Evolutionary conservation across 2,329 filamentous ascomycete genomes (phyloP), one percentile per base, ranked within the genome.

Genomic region (Penicillium vulpinum): DNA sequence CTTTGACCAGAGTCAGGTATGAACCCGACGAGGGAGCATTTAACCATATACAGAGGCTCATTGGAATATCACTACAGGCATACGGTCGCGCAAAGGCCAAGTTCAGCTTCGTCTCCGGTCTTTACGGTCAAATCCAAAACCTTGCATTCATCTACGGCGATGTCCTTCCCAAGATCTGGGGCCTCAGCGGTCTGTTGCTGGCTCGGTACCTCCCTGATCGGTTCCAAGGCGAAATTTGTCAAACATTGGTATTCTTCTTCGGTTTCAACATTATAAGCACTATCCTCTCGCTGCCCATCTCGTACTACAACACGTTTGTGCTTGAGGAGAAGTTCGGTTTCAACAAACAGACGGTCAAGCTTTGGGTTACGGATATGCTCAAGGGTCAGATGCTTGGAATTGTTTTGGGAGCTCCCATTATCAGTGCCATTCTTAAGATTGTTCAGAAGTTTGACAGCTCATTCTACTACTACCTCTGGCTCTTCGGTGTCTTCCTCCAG

Each of bases 401-500:
- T 64, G 86, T 85, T 46, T 83, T 99, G 57, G 89, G 91, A 59
- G 87, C 91, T 50, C 94, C 95, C 0, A 88, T 99, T 66, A 89
- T 97, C 61, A 90, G 91, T 64, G 94, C 88, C 40, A 95, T 99
- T 81, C 84, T 97, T 70, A 86, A 90, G 74, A 99, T 99, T 72
- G 89, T 99, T 69, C 88, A 96, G 77, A 90, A 89, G 79, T 97
- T 95, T 13, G 94, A 94, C 63, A 90, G 89, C 72, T 85, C 88
- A 72, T 99, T 99, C 83, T 97, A 97, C 83, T 96, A 95, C 80
- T 99, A 97, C 75, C 86, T 99, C 56, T 99, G 93, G 92, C 78
- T 94, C 58, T 97, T 99, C 70, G 88, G 90, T 66, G 87, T 96
- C 59, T 88, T 85, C 56, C 85, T 99, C 39, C 94, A 97, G 78